Conservation (phyloP, 768 basidiomycete genomes). For the Podaxis carcinomalis region DNA sequence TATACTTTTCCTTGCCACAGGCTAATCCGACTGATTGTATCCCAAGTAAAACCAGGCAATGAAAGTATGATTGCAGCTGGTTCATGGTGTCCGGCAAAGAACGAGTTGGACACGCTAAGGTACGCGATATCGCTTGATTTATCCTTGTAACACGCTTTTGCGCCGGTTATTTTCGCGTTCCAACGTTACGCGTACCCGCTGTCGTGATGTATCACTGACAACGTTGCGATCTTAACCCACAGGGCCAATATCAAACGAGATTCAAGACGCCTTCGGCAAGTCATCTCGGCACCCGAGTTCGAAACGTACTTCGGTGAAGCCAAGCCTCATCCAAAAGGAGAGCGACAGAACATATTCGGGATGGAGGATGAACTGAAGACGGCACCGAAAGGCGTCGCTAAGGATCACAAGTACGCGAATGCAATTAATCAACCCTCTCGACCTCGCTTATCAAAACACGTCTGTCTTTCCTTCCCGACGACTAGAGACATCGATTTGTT, state of each 20-base stretch:
- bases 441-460: background rate
- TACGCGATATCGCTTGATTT: constrained; percentile 20
- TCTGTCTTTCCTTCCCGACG: background rate
- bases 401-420: constrained; percentile 62
- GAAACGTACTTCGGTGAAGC: constrained; percentile 74
- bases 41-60: constrained; percentile 58
- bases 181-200: background rate
- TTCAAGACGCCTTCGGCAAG: constrained; percentile 54
- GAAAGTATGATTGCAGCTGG: constrained; percentile 77
- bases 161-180: background rate
- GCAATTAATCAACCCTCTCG: background rate
- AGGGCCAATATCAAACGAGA: constrained; percentile 63
- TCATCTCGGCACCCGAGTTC: constrained; percentile 70
- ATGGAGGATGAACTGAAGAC: constrained; percentile 83
- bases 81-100: constrained; percentile 72
- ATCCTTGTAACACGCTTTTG: background rate
- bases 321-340: constrained; percentile 54
- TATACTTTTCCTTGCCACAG: background rate
- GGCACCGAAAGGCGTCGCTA: constrained; percentile 87
- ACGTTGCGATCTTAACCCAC: background rate
- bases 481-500: constrained; percentile 86
- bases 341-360: constrained; percentile 78
- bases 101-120: constrained; percentile 77
- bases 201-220: background rate
- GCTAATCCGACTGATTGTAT: background rate